Evolutionary conservation across 495 filamentous ascomycete genomes (phyloP), one percentile per base, ranked within the genome.

Genomic region (Aspergillus baeticus): DNA sequence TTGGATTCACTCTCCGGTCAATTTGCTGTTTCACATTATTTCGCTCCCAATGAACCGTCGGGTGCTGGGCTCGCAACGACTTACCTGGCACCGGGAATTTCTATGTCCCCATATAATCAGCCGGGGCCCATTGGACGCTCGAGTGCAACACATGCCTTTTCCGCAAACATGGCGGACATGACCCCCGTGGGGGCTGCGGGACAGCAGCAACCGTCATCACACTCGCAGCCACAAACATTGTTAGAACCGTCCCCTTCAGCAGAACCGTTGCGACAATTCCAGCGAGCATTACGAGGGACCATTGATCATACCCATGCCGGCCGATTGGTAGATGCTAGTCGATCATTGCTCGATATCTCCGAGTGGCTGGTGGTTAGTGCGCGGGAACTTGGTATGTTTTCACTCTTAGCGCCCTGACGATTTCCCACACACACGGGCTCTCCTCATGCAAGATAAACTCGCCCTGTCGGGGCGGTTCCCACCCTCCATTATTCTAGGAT

Each of bases 361-460:
- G 83, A 89, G 54, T 97, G 91, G 89, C 75, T 98, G 41, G 72
- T 96, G 58, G 81, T 85, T 39, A 87, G 92, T 71, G 90, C 89
- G 34, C 84, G 84, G 62, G 84, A 89, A 55, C 77, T 98, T 65
- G 92, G 94, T 97, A 84, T 72, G 89, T 73, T 60, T 62, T 58
- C 42, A 52, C 11, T 42, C 35, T 70, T 61, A 63, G 51, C 51
- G 38, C 58, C 42, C 18, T 14, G 13, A 33, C 31, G n/a, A 42
- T 22, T 51, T 21, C 20, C 14, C 26, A 44, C 41, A 44, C 41
- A 31, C 41, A 29, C 39, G 11, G 46, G 46, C 36, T 42, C 18
- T 39, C 38, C 41, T 50, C 44, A 48, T 48, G 35, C 35, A 33
- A 22, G 17, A 38, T 48, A 15, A 20, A 14, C 20, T 34, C 36